phyloP scores from a whole-genome alignment of 768 basidiomycete genomes.

The Rhodotorula babjevae region DNA sequence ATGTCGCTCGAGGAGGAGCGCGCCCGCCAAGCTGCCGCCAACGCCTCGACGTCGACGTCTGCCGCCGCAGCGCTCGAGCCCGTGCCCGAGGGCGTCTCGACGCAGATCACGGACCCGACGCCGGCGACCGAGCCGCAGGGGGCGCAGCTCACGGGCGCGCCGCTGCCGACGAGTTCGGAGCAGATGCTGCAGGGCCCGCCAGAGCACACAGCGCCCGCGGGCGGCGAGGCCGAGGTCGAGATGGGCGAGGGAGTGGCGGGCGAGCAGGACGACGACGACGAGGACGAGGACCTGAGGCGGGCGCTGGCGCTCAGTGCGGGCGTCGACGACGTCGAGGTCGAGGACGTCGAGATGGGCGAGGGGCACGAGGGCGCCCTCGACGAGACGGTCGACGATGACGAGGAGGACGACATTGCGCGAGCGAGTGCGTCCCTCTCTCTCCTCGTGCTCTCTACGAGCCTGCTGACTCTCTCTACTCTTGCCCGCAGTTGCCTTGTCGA shows the following conservation, averaged over 20 bases:
- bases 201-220: constrained; percentile 21
- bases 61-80: constrained; percentile 45
- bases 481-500: constrained; percentile 38
- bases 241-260: constrained; percentile 25
- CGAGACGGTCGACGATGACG: constrained; percentile 48
- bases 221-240: constrained; percentile 25
- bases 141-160: constrained; percentile 32
- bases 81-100: constrained; percentile 45
- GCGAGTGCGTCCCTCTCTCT: constrained; percentile 62
- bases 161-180: constrained; percentile 25
- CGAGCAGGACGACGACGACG: constrained; percentile 58
- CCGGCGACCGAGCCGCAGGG: constrained; percentile 42
- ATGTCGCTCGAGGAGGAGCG: constrained; percentile 96
- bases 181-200: constrained; percentile 41
- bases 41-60: constrained; percentile 47
- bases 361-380: constrained; percentile 15
- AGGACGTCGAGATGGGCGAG: constrained; percentile 55
- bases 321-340: constrained; percentile 40
- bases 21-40: constrained; percentile 58
- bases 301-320: constrained; percentile 62
- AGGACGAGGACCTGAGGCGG: constrained; percentile 68
- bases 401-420: constrained; percentile 67
- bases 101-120: constrained; percentile 26
- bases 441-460: no score
- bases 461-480: neutral